These are phyloP conservation scores for Apiospora marii DNA, from an alignment of 2,329 filamentous ascomycete genomes.

Conservation along the genomic window DNA sequence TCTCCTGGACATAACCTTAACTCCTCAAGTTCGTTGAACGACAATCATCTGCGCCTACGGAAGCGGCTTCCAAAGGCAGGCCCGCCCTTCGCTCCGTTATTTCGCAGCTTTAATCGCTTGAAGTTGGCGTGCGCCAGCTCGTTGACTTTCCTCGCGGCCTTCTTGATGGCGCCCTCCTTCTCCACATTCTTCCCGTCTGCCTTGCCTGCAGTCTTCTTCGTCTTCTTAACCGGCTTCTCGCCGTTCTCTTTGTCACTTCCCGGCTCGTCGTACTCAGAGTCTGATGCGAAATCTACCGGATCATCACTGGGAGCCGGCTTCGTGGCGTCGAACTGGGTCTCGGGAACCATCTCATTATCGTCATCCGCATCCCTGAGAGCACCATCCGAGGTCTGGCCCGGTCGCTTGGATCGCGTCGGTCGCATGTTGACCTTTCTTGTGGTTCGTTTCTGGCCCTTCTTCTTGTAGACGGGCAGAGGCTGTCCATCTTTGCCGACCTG, in stretches of 20 bases:
- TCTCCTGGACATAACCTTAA: background rate
- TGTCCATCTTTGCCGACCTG: slow-evolving; percentile 61
- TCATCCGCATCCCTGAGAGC: slow-evolving; percentile 44
- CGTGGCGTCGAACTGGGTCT: slow-evolving; percentile 45
- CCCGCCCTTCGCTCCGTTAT: slow-evolving; percentile 68
- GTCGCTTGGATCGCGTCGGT: slow-evolving; percentile 59
- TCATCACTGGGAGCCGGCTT: slow-evolving; percentile 41
- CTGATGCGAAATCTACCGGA: slow-evolving; percentile 46
- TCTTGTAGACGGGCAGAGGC: slow-evolving; percentile 74
- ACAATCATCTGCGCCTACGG: slow-evolving; percentile 54
- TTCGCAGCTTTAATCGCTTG: slow-evolving; percentile 69
- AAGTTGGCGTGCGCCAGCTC: slow-evolving; percentile 72
- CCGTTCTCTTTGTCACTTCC: slow-evolving; percentile 45
- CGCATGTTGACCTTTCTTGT: slow-evolving; percentile 73
- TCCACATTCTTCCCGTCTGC: slow-evolving; percentile 38
- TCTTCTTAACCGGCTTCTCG: slow-evolving; percentile 39
- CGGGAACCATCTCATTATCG: slow-evolving; percentile 50
- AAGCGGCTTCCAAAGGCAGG: slow-evolving; percentile 65
- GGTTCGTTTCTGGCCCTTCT: slow-evolving; percentile 83
- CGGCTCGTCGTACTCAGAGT: slow-evolving; percentile 50
- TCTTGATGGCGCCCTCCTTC: slow-evolving; percentile 57
- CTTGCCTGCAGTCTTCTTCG: slow-evolving; percentile 30
- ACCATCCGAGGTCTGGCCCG: slow-evolving; percentile 41
- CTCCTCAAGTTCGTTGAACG: background rate
- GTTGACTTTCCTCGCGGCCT: slow-evolving; percentile 66